Evolutionary conservation across 441 rosid genomes (phyloP).

Genomic region (Codiaeum variegatum): DNA sequence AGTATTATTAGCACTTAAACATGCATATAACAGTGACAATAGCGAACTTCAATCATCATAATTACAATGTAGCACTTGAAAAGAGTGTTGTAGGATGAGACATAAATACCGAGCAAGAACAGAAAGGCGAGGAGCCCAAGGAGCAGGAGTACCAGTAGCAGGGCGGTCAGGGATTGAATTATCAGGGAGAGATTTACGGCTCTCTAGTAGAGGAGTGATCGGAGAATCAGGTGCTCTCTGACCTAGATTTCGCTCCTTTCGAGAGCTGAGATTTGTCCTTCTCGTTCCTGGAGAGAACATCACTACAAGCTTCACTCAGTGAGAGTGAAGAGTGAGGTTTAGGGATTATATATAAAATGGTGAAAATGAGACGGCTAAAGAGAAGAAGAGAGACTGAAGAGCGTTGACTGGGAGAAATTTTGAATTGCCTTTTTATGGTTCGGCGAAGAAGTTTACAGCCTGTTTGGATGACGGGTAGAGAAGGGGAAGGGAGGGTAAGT

Average conservation of each 20-base stretch:
- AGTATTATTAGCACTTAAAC: neutral
- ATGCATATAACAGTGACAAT: neutral
- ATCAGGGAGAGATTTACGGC: slow-evolving; percentile 30
- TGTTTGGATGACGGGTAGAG: neutral
- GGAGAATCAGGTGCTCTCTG: slow-evolving; percentile 48
- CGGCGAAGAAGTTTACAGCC: too few relatives aligned
- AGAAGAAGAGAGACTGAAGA: neutral
- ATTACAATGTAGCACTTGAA: neutral
- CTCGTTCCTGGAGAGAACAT: slow-evolving; percentile 83
- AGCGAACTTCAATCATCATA: neutral
- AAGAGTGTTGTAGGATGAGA: neutral
- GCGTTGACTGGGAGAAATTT: neutral
- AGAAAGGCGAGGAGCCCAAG: slow-evolving; percentile 90
- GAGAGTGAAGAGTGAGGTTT: neutral
- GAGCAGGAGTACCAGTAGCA: slow-evolving; percentile 77
- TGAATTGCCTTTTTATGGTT: neutral
- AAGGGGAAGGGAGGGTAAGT: too few relatives aligned
- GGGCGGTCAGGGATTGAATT: slow-evolving; percentile 58
- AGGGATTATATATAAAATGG: neutral
- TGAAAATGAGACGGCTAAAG: neutral
- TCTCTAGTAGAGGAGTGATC: slow-evolving; percentile 43
- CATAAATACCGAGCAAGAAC: slow-evolving; percentile 73
- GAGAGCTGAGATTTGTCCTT: slow-evolving; percentile 45
- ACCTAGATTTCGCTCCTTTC: slow-evolving; percentile 36
- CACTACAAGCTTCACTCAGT: neutral